Conservation (phyloP, 192 early-diverging fungal genomes). For the Obelidium mucronatum region DNA sequence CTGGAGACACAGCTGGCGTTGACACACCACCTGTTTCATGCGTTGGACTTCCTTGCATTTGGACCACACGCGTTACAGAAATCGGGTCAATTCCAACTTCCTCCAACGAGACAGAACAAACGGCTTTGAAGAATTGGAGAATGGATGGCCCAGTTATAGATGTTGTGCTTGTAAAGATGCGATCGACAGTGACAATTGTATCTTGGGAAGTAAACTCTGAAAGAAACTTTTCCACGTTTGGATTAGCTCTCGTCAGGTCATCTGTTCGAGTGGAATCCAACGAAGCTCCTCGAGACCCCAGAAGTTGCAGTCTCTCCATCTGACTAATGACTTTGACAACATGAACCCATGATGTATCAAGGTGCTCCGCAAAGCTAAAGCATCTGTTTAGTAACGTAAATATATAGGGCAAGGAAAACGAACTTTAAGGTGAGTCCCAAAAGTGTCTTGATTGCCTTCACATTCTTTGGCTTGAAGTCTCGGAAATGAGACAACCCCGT, state of each 20-base stretch:
- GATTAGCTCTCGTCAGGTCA: constrained; percentile 12
- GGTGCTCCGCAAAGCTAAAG: constrained; percentile 54
- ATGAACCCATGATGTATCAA: constrained; percentile 78
- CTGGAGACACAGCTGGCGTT: constrained; percentile 10
- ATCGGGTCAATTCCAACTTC: constrained; percentile 75
- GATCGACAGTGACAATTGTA: constrained; percentile 82
- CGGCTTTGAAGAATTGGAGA: constrained; percentile 85
- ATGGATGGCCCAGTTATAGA: constrained; percentile 83
- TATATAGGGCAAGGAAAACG: not conserved
- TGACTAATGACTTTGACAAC: constrained; percentile 85
- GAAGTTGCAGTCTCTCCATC: constrained; percentile 87
- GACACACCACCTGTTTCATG: constrained; percentile 45
- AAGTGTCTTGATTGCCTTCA: constrained; percentile 87
- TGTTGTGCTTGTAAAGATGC: constrained; percentile 82
- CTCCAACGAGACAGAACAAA: constrained; percentile 87
- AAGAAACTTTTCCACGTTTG: constrained; percentile 52
- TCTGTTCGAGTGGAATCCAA: constrained; percentile 23
- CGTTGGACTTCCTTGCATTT: constrained; percentile 6
- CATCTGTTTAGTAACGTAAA: not conserved
- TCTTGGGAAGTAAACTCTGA: constrained; percentile 65
- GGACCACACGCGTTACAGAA: constrained; percentile 26
- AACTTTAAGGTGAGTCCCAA: constrained; percentile 73
- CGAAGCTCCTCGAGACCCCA: constrained; percentile 40
- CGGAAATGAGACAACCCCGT: constrained; percentile 84
- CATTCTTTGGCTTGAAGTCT: constrained; percentile 90